Base-by-base conservation (phyloP, 768 basidiomycete species). In the Podaxis sp. region DNA sequence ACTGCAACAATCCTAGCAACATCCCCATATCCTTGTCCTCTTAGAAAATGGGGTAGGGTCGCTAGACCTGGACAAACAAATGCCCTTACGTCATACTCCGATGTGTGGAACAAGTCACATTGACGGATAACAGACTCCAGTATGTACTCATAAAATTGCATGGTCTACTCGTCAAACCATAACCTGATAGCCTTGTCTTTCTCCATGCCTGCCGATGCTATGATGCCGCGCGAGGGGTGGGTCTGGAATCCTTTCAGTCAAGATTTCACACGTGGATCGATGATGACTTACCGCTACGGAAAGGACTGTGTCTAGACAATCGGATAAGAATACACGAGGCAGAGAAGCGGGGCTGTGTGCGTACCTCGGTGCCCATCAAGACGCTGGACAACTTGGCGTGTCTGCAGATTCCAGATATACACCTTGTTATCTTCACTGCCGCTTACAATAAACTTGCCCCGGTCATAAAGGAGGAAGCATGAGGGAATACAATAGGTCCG, bases 371-470 rank as follows among this genome's bases (percentile, higher is more conserved):
- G 94, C 1, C 91, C 90, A 65, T 92, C 86, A 12, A 92, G 77
- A 12, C 84, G 73, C 70, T 96, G 94, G 38, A 88, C 75, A 5
- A 95, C 76, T 70, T 91, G 80, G 24, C 93, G 81, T 7, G 85
- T 87, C 73, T 96, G 93, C 56, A 98, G 71, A 71, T 97, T 91
- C 93, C 94, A 97, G 33, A 97, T 78, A 66, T 91, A 91, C 27
- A 95, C 77, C 69, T 91, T 96, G 66, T 83, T 80, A 73, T 97
- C 96, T 75, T 98, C 96, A 60, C 90, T 93, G 1, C 97, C 97
- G 53, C 91, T 86, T 4, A 96, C 83, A 50, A 98, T 82, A 73
- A 87, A 92, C 59, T 84, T 86, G 6, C 84, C 82, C 8, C 80
- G 76, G 43, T 59, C 59, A 37, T 62, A 84, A 43, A 79, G 81